phyloP scores from a whole-genome alignment of 208 protist species.

The Leishmania braziliensis region DNA sequence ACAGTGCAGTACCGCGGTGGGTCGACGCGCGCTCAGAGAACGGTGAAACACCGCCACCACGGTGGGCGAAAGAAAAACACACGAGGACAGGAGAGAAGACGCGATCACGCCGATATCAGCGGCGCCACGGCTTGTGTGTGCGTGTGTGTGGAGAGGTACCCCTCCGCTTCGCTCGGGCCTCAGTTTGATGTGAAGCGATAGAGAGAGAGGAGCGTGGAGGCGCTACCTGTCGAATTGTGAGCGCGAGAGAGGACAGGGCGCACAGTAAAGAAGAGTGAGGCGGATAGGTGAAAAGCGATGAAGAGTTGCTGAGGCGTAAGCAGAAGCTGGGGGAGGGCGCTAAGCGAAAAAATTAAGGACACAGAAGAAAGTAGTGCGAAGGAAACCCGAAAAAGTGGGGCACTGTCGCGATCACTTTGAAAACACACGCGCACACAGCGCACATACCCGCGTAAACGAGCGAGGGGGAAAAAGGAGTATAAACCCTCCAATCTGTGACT shows the following conservation, averaged over 20 bases:
- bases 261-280: slow-evolving; percentile 6
- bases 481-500: not conserved
- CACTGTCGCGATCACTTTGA: not conserved
- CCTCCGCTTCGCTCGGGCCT: not conserved
- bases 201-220: not conserved
- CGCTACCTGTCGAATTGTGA: slow-evolving; percentile 11
- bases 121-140: not conserved
- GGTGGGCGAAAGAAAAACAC: not conserved
- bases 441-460: not conserved
- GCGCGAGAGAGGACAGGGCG: slow-evolving; percentile 17
- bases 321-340: not conserved
- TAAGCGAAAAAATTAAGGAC: not conserved
- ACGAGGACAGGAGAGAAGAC: not conserved
- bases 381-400: not conserved
- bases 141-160: not conserved
- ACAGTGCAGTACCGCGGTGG: not conserved
- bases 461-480: not conserved
- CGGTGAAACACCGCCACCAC: not conserved
- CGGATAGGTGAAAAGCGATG: not conserved
- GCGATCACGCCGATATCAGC: not conserved
- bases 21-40: not conserved
- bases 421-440: not conserved
- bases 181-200: not conserved
- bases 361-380: not conserved
- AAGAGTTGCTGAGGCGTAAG: not conserved